These are phyloP conservation scores for Mycena albidolilacea DNA, from an alignment of 768 basidiomycete species.

Conservation along the genomic window DNA sequence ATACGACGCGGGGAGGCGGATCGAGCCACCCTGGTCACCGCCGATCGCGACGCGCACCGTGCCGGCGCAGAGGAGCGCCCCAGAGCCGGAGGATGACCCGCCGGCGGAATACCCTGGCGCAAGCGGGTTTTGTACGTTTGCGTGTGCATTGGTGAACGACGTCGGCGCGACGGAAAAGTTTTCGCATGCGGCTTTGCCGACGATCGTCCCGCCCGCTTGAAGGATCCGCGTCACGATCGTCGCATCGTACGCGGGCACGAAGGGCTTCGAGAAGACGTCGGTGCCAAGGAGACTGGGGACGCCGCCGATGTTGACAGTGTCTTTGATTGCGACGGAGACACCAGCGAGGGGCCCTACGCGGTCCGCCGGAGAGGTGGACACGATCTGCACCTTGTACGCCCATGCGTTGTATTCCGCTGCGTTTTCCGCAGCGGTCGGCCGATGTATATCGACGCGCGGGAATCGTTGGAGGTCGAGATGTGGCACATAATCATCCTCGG, in stretches of 20 bases:
- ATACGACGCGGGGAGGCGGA: conserved; percentile 59
- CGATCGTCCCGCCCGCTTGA: conserved; percentile 62
- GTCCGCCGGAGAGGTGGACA: conserved; percentile 22
- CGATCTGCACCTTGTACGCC: conserved; percentile 42
- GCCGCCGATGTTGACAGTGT: conserved; percentile 70
- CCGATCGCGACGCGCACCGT: conserved; percentile 56
- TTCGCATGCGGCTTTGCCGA: conserved; percentile 83
- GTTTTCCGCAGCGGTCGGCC: conserved; percentile 33
- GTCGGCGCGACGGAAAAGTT: conserved; percentile 76
- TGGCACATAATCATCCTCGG: conserved; percentile 39
- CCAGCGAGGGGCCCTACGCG: conserved; percentile 43
- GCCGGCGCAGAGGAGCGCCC: conserved; percentile 50
- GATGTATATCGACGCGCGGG: conserved; percentile 36
- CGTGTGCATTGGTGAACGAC: conserved; percentile 39
- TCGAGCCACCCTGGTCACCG: conserved; percentile 60
- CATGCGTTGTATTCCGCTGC: conserved; percentile 37
- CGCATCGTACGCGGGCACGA: conserved; percentile 71
- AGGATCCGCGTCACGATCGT: conserved; percentile 69
- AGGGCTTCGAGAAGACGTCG: conserved; percentile 65
- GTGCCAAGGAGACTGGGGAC: conserved; percentile 69
- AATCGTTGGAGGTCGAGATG: conserved; percentile 34
- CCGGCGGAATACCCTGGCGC: conserved; percentile 53
- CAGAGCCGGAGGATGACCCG: conserved; percentile 56
- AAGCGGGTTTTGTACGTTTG: conserved; percentile 52
- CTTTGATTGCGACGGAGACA: conserved; percentile 69